Conservation (phyloP, 306 rosid species). For the Urtica urens region DNA sequence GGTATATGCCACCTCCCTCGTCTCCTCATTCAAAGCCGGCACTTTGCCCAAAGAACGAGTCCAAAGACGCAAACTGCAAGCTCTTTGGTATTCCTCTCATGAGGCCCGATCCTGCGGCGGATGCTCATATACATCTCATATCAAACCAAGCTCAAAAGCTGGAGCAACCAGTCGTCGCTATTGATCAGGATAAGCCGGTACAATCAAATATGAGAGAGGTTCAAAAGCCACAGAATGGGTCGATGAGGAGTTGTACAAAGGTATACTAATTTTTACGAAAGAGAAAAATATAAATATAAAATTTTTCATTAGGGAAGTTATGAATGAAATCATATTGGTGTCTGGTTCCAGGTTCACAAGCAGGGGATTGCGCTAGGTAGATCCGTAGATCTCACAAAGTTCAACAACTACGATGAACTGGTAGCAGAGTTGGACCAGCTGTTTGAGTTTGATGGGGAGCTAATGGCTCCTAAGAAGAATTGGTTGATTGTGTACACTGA, state of each 20-base stretch:
- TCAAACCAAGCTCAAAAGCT: conserved; percentile 33
- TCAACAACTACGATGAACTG: conserved; percentile 61
- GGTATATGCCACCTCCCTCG: conserved; percentile 63
- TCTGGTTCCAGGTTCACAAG: conserved; percentile 77
- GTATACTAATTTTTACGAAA: conserved; percentile 33
- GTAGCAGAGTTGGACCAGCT: conserved; percentile 64
- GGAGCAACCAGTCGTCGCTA: conserved; percentile 23
- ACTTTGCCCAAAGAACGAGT: conserved; percentile 24
- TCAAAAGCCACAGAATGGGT: conserved; percentile 41
- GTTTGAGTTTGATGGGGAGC: conserved; percentile 82
- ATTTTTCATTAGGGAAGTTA: no score
- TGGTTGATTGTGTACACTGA: conserved; percentile 89
- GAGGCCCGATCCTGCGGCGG: conserved; percentile 27
- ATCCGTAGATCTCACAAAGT: conserved; percentile 83
- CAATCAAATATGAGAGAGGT: conserved; percentile 35
- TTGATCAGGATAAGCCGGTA: conserved; percentile 32
- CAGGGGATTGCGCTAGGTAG: conserved; percentile 97
- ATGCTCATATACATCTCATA: conserved; percentile 13
- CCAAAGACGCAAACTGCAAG: conserved; percentile 61
- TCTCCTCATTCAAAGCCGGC: conserved; percentile 30
- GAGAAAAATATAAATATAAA: no score
- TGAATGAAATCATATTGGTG: conserved; percentile 13
- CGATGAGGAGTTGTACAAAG: conserved; percentile 88
- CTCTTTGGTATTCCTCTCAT: conserved; percentile 76
- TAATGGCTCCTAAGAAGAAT: conserved; percentile 47